Conservation (phyloP, 225 moss, liverwort and hornwort species). For the Polytrichum formosum region DNA sequence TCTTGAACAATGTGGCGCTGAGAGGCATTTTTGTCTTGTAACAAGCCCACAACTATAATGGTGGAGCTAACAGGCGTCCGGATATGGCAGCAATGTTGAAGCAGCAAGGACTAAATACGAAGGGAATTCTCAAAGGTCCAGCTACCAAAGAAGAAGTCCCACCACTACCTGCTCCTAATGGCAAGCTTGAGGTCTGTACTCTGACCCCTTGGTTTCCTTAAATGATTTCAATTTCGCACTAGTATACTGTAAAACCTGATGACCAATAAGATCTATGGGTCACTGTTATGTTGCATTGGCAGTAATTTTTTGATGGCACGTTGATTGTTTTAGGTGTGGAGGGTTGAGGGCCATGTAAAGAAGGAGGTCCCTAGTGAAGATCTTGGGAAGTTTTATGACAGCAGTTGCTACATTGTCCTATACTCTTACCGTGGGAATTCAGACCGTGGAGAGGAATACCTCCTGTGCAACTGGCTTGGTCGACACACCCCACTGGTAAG, state of each 20-base stretch:
- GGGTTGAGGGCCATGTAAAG: slow-evolving; percentile 55
- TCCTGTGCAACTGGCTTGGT: slow-evolving; percentile 87
- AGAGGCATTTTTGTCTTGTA: slow-evolving; percentile 1
- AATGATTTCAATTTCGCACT: slow-evolving; percentile 5
- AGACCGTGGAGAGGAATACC: slow-evolving; percentile 81
- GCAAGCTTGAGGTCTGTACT: slow-evolving; percentile 76
- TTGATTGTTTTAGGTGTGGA: slow-evolving; percentile 60
- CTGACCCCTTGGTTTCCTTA: slow-evolving; percentile 3
- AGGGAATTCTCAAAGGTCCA: slow-evolving; percentile 84
- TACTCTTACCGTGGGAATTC: slow-evolving; percentile 70
- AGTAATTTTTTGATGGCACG: neutral
- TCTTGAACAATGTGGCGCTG: neutral
- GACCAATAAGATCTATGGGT: too few relatives aligned
- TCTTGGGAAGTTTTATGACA: slow-evolving; percentile 80
- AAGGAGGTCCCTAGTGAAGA: slow-evolving; percentile 56
- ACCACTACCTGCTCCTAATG: slow-evolving; percentile 49
- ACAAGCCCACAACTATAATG: slow-evolving; percentile 12
- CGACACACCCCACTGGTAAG: slow-evolving; percentile 61
- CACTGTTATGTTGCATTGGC: slow-evolving; percentile 1
- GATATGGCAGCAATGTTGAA: slow-evolving; percentile 74
- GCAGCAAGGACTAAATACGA: slow-evolving; percentile 92
- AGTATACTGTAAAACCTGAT: too few relatives aligned
- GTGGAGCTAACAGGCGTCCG: slow-evolving; percentile 12
- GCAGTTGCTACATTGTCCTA: slow-evolving; percentile 77
- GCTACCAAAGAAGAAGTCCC: slow-evolving; percentile 62